phyloP scores from a whole-genome alignment of 2,329 filamentous ascomycete species.

The Talaromyces verruculosus region DNA sequence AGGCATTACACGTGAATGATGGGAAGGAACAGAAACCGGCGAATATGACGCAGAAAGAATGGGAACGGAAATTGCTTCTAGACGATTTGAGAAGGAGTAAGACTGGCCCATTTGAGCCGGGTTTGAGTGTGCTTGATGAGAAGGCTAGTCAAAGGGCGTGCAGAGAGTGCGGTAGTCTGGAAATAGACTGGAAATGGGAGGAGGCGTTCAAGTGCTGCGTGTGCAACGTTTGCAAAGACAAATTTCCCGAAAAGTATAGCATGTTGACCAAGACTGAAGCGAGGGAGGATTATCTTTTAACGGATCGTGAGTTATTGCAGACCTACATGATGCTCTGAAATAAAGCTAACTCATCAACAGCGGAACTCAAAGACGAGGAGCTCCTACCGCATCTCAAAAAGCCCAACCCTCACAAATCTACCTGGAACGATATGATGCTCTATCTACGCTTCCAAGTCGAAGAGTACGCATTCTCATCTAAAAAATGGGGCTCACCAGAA shows the following conservation, averaged over 20 bases:
- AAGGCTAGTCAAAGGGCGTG: conserved; percentile 70
- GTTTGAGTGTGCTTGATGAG: conserved; percentile 71
- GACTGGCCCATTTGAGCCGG: conserved; percentile 82
- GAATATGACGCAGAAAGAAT: conserved; percentile 86
- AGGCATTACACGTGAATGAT: conserved; percentile 62
- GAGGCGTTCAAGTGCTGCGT: conserved; percentile 75
- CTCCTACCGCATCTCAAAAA: conserved; percentile 82
- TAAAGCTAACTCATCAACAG: conserved; percentile 43
- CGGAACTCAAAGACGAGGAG: conserved; percentile 85
- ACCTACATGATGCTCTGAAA: not conserved
- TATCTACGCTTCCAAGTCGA: conserved; percentile 93
- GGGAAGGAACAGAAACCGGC: conserved; percentile 69
- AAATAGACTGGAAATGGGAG: conserved; percentile 95
- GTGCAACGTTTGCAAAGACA: conserved; percentile 85
- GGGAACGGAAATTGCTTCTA: conserved; percentile 80
- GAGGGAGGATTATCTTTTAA: conserved; percentile 90
- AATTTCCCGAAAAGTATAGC: conserved; percentile 86
- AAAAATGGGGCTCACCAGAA: conserved; percentile 88
- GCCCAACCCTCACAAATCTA: conserved; percentile 92
- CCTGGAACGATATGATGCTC: conserved; percentile 99
- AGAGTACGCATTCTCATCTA: conserved; percentile 76
- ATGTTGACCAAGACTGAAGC: conserved; percentile 96
- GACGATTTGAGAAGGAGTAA: conserved; percentile 70
- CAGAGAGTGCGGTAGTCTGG: conserved; percentile 75
- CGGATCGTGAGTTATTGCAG: conserved; percentile 66